Conservation (phyloP, 208 protist species). For the Trypanosoma mega region DNA sequence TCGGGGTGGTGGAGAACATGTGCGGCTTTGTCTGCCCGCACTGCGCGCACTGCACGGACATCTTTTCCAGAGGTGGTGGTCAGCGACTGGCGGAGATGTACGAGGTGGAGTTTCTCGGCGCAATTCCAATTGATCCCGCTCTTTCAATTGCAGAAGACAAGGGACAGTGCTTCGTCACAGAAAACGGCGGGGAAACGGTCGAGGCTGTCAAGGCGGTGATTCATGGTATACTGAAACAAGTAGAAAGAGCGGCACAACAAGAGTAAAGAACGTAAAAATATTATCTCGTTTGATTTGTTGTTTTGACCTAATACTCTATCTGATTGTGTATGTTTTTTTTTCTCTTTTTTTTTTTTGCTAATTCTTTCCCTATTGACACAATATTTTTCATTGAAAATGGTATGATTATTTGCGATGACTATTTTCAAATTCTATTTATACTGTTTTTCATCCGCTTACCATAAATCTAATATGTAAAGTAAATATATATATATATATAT, state of each 20-base stretch:
- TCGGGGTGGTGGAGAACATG: constrained; percentile 95
- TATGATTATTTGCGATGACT: no score
- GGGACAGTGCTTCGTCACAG: constrained; percentile 54
- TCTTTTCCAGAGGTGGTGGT: constrained; percentile 87
- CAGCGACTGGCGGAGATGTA: constrained; percentile 68
- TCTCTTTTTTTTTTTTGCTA: no score
- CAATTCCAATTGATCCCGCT: constrained; percentile 80
- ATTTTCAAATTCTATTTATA: no score
- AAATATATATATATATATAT: no score
- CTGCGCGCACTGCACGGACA: constrained; percentile 87
- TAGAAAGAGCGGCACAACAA: constrained; percentile 38
- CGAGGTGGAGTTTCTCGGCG: constrained; percentile 79
- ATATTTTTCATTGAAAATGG: no score
- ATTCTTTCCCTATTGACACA: no score
- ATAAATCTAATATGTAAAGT: no score
- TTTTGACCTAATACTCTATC: background rate
- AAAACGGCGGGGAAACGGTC: constrained; percentile 30
- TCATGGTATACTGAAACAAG: constrained; percentile 50
- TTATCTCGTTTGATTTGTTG: background rate
- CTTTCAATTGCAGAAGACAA: constrained; percentile 74
- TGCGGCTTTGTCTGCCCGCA: constrained; percentile 92
- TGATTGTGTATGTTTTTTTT: background rate
- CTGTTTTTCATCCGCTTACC: no score
- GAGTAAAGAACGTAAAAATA: constrained; percentile 2
- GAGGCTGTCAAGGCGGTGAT: constrained; percentile 53